Conservation (phyloP, 345 rosid genomes). For the Noccaea bulbosa region DNA sequence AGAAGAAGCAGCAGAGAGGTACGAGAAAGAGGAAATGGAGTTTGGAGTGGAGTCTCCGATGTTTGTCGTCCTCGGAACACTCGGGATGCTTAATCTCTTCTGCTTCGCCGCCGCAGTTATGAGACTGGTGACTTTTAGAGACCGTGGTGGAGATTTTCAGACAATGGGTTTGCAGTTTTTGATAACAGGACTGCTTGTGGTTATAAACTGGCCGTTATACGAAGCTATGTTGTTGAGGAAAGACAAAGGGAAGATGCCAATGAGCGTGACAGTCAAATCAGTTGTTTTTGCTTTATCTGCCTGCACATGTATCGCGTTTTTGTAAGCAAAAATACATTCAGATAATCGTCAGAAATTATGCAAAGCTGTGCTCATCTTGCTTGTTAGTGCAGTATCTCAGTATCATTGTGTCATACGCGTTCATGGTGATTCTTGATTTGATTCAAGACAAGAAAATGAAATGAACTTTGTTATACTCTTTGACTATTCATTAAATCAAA, state of each 20-base stretch:
- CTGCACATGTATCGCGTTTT: slow-evolving; percentile 49
- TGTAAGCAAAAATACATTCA: slow-evolving; percentile 16
- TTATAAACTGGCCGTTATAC: slow-evolving; percentile 67
- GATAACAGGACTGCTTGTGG: slow-evolving; percentile 55
- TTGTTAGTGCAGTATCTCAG: neutral
- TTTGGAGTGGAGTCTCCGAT: slow-evolving; percentile 72
- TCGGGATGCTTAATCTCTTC: slow-evolving; percentile 63
- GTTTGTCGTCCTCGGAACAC: slow-evolving; percentile 60
- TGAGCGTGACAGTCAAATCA: slow-evolving; percentile 49
- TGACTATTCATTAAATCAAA: neutral
- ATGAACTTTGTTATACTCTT: neutral
- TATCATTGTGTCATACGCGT: neutral
- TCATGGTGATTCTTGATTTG: neutral
- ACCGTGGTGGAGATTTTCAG: slow-evolving; percentile 9
- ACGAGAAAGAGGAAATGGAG: slow-evolving; percentile 66
- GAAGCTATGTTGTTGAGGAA: slow-evolving; percentile 60
- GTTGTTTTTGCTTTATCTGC: slow-evolving; percentile 45
- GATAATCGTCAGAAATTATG: neutral
- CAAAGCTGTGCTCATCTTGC: slow-evolving; percentile 52
- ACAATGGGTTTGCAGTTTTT: slow-evolving; percentile 52
- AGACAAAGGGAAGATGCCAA: slow-evolving; percentile 72
- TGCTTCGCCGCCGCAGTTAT: slow-evolving; percentile 45
- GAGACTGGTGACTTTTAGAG: slow-evolving; percentile 11
- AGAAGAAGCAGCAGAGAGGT: slow-evolving; percentile 54
- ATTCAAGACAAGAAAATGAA: neutral